Conservation (phyloP, 106 monocot species). For the Hemerocallis citrina region DNA sequence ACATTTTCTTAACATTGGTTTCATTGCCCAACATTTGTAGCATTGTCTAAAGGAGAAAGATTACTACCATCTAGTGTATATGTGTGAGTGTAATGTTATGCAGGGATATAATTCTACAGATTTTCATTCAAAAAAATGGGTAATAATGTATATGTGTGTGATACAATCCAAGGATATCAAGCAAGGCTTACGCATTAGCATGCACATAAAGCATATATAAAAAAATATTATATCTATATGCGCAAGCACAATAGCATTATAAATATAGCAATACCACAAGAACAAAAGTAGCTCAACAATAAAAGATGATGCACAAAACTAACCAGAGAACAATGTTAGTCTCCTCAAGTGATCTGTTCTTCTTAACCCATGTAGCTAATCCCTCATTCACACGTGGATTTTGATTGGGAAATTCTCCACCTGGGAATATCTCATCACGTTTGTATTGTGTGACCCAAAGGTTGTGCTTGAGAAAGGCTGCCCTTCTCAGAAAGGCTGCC, state of each 20-base stretch:
- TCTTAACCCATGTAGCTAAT: constrained; percentile 88
- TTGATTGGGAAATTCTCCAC: constrained; percentile 98
- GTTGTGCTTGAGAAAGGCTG: constrained; percentile 93
- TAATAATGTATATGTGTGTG: no score
- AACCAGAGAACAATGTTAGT: constrained; percentile 94
- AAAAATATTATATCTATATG: neutral
- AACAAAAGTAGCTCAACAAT: neutral
- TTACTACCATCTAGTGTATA: no score
- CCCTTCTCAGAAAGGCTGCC: constrained; percentile 88
- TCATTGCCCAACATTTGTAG: no score
- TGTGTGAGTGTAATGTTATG: no score
- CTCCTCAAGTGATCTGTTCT: constrained; percentile 89
- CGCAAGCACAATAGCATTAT: neutral
- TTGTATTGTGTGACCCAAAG: constrained; percentile 98
- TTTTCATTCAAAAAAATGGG: no score
- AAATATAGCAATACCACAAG: neutral
- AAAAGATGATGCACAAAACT: constrained; percentile 7
- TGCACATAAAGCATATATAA: neutral
- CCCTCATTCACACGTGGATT: constrained; percentile 92
- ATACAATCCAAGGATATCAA: no score
- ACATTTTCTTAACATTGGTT: no score
- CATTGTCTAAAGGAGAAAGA: no score
- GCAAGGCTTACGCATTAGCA: no score
- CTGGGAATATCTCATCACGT: constrained; percentile 83
- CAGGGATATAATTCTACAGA: no score